A percentile compares a stretch with the other conserved stretches of the same genome.
Conservation (phyloP, 2,329 filamentous ascomycete genomes). For the Xylaria sp. region DNA sequence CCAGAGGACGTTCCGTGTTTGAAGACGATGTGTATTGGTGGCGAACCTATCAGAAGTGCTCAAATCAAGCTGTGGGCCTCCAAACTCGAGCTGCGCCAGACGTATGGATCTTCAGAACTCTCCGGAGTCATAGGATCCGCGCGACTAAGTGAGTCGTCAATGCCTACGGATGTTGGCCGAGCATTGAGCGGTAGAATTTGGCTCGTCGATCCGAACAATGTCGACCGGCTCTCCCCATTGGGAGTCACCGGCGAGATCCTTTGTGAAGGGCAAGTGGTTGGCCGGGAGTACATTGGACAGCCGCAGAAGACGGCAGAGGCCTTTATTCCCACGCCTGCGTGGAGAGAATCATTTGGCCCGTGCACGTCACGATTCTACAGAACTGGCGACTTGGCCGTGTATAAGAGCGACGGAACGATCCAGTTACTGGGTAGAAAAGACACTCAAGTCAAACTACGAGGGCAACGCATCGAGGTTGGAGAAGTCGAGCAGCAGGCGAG, state of each 20-base stretch:
- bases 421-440: conserved; percentile 5
- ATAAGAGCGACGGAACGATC: not conserved
- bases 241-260: conserved; percentile 1
- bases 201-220: conserved; percentile 6
- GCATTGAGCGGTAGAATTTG: conserved; percentile 6
- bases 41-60: conserved; percentile 6
- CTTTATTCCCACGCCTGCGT: conserved; percentile 1
- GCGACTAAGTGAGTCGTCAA: not conserved
- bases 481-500: conserved; percentile 5
- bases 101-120: conserved; percentile 11
- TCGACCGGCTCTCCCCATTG: conserved; percentile 2
- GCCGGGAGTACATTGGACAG: conserved; percentile 5
- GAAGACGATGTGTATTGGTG: not conserved
- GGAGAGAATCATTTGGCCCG: not conserved
- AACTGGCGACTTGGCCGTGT: conserved; percentile 6
- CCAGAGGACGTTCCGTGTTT: conserved; percentile 4
- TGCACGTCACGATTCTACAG: conserved; percentile 12
- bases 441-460: not conserved
- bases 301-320: conserved; percentile 8
- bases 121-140: conserved; percentile 5
- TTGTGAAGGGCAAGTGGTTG: conserved; percentile 1
- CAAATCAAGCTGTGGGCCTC: not conserved
- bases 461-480: conserved; percentile 3
- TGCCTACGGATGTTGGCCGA: conserved; percentile 5
- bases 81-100: conserved; percentile 3